Conservation (phyloP, 1,284 basidiomycete species). For the Rhodotorula sp. region DNA sequence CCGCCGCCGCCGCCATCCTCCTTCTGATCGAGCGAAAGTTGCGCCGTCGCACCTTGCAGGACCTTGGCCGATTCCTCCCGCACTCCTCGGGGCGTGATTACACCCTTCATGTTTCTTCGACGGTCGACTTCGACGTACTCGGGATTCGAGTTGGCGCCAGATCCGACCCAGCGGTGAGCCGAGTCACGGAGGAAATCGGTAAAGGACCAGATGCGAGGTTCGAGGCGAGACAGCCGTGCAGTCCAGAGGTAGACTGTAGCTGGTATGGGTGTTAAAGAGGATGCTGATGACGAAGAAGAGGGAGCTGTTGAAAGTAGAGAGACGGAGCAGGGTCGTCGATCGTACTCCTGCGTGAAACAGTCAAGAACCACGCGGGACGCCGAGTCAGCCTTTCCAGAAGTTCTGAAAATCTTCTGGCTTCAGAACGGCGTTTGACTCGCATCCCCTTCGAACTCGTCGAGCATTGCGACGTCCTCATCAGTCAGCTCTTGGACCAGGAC, state of each 20-base stretch:
- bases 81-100: constrained; percentile 20
- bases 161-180: constrained; percentile 69
- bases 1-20: constrained; percentile 23
- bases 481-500: constrained; percentile 67
- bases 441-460: constrained; percentile 75
- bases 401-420: background rate
- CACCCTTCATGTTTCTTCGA: constrained; percentile 48
- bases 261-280: constrained; percentile 44
- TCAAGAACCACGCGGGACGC: background rate
- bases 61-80: background rate
- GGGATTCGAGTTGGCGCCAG: constrained; percentile 49
- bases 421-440: constrained; percentile 55
- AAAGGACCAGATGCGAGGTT: constrained; percentile 70
- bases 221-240: constrained; percentile 53
- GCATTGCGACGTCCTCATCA: constrained; percentile 57
- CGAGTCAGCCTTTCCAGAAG: background rate
- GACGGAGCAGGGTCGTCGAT: constrained; percentile 58
- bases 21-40: constrained; percentile 47
- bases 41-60: constrained; percentile 45
- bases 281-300: constrained; percentile 16
- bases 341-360: constrained; percentile 63
- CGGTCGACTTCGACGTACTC: constrained; percentile 55
- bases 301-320: constrained; percentile 53
- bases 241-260: constrained; percentile 72
- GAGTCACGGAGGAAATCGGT: constrained; percentile 66